Evolutionary conservation across 2,329 filamentous ascomycete genomes (phyloP).

Genomic region (Apiospora rasikravindrae): DNA sequence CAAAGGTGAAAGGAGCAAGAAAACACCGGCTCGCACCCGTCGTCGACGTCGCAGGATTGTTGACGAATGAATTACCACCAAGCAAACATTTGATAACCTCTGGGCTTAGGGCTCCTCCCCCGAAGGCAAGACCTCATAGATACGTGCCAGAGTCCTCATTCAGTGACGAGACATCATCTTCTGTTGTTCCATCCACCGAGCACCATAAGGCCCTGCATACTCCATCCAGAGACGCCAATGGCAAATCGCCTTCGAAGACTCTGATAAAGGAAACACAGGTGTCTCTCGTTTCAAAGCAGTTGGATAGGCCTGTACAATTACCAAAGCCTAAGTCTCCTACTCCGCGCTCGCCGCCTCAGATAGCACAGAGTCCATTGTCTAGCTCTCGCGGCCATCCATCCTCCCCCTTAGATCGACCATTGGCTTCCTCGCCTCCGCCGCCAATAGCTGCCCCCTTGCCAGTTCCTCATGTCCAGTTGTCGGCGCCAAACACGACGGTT

Average conservation of each 20-base stretch:
- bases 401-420: background rate
- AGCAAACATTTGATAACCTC: background rate
- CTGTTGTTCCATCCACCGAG: background rate
- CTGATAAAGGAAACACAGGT: background rate
- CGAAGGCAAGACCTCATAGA: background rate
- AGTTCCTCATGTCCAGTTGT: background rate
- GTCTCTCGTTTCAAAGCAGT: background rate
- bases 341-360: background rate
- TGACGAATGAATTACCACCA: background rate
- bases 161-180: slow-evolving; percentile 5
- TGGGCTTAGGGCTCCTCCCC: slow-evolving; percentile 3
- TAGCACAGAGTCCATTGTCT: background rate
- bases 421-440: background rate
- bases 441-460: background rate
- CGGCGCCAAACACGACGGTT: background rate
- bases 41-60: background rate
- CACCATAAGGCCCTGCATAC: background rate
- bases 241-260: background rate
- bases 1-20: slow-evolving; percentile 1
- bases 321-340: background rate
- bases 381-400: background rate
- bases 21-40: background rate
- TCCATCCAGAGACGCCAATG: slow-evolving; percentile 2
- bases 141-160: background rate
- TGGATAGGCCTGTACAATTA: background rate